phyloP scores from a whole-genome alignment of 352 stramenopile genomes.

The Pythium sukuiense region DNA sequence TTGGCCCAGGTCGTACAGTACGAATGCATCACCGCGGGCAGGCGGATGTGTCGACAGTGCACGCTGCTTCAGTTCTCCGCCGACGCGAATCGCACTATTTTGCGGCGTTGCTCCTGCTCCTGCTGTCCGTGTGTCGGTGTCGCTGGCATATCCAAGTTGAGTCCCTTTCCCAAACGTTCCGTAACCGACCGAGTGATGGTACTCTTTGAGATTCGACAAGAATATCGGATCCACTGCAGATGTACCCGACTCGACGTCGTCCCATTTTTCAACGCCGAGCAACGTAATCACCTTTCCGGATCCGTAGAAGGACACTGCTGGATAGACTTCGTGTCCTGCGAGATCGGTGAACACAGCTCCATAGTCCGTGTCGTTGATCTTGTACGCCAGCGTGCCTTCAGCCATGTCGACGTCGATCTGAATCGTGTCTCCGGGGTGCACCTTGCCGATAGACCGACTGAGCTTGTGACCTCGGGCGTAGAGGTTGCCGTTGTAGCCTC shows the following conservation, averaged over 20 bases:
- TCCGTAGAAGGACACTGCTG: constrained; percentile 88
- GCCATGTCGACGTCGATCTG: constrained; percentile 89
- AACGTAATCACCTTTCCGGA: constrained; percentile 87
- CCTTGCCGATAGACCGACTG: constrained; percentile 81
- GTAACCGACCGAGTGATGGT: constrained; percentile 77
- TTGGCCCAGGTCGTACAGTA: constrained; percentile 79
- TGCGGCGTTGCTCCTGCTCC: constrained; percentile 18
- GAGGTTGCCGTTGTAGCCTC: constrained; percentile 91
- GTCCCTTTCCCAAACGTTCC: constrained; percentile 74
- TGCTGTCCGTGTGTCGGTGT: constrained; percentile 22
- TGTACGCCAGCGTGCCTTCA: constrained; percentile 84
- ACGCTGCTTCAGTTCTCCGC: constrained; percentile 64
- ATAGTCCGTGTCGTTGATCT: constrained; percentile 90
- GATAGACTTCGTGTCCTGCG: constrained; percentile 78
- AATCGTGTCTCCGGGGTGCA: constrained; percentile 86
- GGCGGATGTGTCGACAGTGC: constrained; percentile 82
- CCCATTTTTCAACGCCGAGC: constrained; percentile 78
- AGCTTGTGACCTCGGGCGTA: constrained; percentile 90
- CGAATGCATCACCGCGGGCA: constrained; percentile 64
- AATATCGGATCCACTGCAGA: constrained; percentile 55
- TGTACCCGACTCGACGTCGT: constrained; percentile 40
- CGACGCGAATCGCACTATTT: constrained; percentile 49
- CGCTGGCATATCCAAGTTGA: constrained; percentile 75
- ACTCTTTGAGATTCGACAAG: constrained; percentile 77
- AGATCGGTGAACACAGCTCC: constrained; percentile 86